Evolutionary conservation across 805 yeast species (phyloP), one percentile per base, ranked within the genome.

Genomic region (Pichia eremophila): DNA sequence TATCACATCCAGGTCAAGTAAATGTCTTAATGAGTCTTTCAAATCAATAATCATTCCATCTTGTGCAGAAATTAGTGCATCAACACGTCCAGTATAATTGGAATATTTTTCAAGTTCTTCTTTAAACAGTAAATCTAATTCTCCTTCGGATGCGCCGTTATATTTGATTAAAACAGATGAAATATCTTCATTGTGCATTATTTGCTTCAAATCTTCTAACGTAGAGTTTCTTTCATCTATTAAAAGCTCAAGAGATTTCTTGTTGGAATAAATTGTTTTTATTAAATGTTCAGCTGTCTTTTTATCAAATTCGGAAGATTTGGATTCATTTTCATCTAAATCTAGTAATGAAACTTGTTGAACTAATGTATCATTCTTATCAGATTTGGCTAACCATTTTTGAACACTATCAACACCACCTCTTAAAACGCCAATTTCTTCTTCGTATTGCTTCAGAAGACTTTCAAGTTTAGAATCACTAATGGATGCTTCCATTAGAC

Each of bases 111-210:
- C 76, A 52, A 91, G 67, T 61, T 88, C 96, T 48, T 76, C 74
- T 17, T 79, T 75, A 60, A 90, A 89, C 14, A 84, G 60, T 5
- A 51, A 64, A 10, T 73, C 68, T 10, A 59, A 36, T 41, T 75
- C 71, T 8, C 77, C 78, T 6, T 78, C 67, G 34, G 56, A 49
- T 11, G 61, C 54, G 40, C 76, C 73, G 51, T 76, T 78, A 59
- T 85, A 83, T 53, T 82, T 68, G 9, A 91, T 75, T 32, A 91
- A 70, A 12, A 82, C 69, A 46, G 83, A 81, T 0, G 95, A 83
- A 44, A 89, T 87, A 60, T 91, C 97, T 65, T 91, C 98, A 14
- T 74, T 71, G 57, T 82, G 93, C 34, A 85, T 80, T 43, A 76
- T 75, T 8, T 70, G 73, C 58, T 88, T 88, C 57, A 91, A 70